Conservation (phyloP, 2,329 filamentous ascomycete genomes). For the Neonectria hederae region DNA sequence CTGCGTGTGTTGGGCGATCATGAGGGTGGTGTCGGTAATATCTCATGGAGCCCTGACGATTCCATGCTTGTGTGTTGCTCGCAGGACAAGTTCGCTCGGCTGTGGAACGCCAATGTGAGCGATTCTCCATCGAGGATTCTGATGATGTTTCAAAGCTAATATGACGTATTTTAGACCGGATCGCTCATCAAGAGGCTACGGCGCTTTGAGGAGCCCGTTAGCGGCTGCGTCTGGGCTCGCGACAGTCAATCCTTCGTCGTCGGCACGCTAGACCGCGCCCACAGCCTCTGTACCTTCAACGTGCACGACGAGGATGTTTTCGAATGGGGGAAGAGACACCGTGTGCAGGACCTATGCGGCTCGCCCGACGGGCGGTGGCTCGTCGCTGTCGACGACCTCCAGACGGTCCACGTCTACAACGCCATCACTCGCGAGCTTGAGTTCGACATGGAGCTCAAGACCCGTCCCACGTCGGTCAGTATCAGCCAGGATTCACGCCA, state of each 20-base stretch:
- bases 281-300: slow-evolving; percentile 77
- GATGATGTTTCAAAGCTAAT: slow-evolving; percentile 29
- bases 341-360: slow-evolving; percentile 86
- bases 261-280: slow-evolving; percentile 75
- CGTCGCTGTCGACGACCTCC: slow-evolving; percentile 77
- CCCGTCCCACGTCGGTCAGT: slow-evolving; percentile 79
- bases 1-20: slow-evolving; percentile 73
- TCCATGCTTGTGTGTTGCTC: slow-evolving; percentile 85
- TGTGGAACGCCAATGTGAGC: slow-evolving; percentile 78
- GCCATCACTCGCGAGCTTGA: slow-evolving; percentile 77
- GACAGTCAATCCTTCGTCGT: slow-evolving; percentile 83
- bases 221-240: slow-evolving; percentile 87
- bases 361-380: slow-evolving; percentile 83
- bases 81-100: slow-evolving; percentile 74
- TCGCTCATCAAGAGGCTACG: slow-evolving; percentile 70
- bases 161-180: slow-evolving; percentile 63
- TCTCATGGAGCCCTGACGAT: slow-evolving; percentile 94
- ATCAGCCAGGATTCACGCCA: slow-evolving; percentile 84
- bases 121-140: not conserved
- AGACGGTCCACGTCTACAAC: slow-evolving; percentile 83
- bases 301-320: slow-evolving; percentile 68
- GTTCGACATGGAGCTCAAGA: slow-evolving; percentile 73
- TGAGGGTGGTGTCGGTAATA: slow-evolving; percentile 75
- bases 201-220: slow-evolving; percentile 84
- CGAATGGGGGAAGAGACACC: slow-evolving; percentile 75